phyloP scores from a whole-genome alignment of 1,284 basidiomycete species.

The Tranzscheliella williamsii region DNA sequence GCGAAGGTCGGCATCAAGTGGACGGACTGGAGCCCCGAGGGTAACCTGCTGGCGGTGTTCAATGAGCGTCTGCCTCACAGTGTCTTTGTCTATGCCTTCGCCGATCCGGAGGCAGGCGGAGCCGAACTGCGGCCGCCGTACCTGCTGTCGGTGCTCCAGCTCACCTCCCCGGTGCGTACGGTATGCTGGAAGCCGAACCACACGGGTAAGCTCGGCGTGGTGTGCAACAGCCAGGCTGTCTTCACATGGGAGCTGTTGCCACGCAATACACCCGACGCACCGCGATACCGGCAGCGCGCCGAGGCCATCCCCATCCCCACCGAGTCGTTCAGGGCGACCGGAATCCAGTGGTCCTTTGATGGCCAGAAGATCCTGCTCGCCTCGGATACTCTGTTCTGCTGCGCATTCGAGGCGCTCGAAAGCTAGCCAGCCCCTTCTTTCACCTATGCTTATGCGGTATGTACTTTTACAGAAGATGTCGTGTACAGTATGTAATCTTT shows the following conservation, averaged over 20 bases:
- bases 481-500: constrained; percentile 15
- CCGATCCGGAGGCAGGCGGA: constrained; percentile 62
- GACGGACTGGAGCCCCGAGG: constrained; percentile 40
- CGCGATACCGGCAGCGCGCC: constrained; percentile 21
- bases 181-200: constrained; percentile 78
- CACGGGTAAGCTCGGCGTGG: constrained; percentile 69
- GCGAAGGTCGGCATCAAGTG: constrained; percentile 38
- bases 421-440: not conserved
- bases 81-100: constrained; percentile 70
- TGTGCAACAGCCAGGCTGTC: constrained; percentile 71
- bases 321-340: constrained; percentile 64
- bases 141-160: constrained; percentile 71
- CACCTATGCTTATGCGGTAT: no score
- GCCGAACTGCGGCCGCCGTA: constrained; percentile 65
- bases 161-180: constrained; percentile 68
- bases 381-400: constrained; percentile 76
- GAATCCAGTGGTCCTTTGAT: constrained; percentile 76
- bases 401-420: constrained; percentile 63
- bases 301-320: constrained; percentile 43
- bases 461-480: no score
- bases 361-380: constrained; percentile 75
- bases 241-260: constrained; percentile 72
- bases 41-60: constrained; percentile 36
- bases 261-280: not conserved
- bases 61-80: constrained; percentile 67